Base-by-base conservation (phyloP, 2,329 filamentous ascomycete genomes). In the Leptographium lundbergii region DNA sequence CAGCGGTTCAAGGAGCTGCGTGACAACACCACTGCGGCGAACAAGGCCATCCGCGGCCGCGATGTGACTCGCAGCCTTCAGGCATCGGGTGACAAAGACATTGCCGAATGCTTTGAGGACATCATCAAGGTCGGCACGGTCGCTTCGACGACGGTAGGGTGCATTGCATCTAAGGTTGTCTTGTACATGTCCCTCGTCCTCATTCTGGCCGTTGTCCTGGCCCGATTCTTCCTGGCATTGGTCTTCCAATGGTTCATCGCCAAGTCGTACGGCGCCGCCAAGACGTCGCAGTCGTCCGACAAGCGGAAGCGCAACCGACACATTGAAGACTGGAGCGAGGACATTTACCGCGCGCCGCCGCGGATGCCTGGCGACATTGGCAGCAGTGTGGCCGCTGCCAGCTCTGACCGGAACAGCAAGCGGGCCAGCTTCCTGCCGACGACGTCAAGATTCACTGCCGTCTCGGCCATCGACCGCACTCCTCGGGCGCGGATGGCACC, bases 271-370 rank as follows among this genome's bases (percentile, higher is more conserved):
- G 91, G 87, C 4, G 89, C 92, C 0, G 75, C 81, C 54, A 96
- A 89, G 73, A 95, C 92, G 0, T 92, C 89, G 2, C 86, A 95
- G 71, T 84, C 84, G 19, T 84, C 86, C 6, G 84, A 94, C 70
- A 83, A 86, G 64, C 91, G 92, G 70, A 87, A 91, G 73, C 85
- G 94, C 61, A 87, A 91, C 65, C 85, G 87, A 66, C 91, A 97
- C 74, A 99, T 99, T 64, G 94, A 99, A 71, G 92, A 96, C 67
- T 99, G 94, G 94, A 87, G 87, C 17, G 89, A 97, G 64, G 94
- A 99, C 68, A 99, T 99, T 66, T 97, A 99, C 72, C 88, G 91
- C 51, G 88, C 92, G 4, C 90, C 91, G 27, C 85, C 87, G 58
- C 88, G 91, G 64, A 78, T 96, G 63, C 81, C 86, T 4, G 94